phyloP scores from a whole-genome alignment of 768 basidiomycete genomes.

The Pulveroboletus sp. region DNA sequence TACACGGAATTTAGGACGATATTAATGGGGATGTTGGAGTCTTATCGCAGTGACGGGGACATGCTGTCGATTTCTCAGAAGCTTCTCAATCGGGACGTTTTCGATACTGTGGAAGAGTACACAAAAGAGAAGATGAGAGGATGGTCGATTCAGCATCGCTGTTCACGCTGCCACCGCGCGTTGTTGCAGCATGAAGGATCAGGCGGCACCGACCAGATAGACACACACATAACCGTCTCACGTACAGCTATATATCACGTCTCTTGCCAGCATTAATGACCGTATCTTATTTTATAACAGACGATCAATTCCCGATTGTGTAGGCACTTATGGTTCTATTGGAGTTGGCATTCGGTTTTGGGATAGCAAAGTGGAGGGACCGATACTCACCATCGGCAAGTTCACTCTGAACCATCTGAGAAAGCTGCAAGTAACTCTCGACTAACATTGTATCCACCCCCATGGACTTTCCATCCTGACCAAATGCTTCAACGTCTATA shows the following conservation, averaged over 20 bases:
- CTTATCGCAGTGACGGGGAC: slow-evolving; percentile 89
- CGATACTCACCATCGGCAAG: slow-evolving; percentile 30
- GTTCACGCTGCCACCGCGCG: slow-evolving; percentile 49
- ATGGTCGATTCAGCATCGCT: slow-evolving; percentile 52
- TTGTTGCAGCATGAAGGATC: slow-evolving; percentile 29
- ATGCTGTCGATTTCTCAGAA: slow-evolving; percentile 81
- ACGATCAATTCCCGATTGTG: neutral
- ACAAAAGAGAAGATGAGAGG: slow-evolving; percentile 54
- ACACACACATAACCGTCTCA: slow-evolving; percentile 41
- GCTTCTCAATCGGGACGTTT: slow-evolving; percentile 77
- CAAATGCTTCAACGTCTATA: slow-evolving; percentile 81
- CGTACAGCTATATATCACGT: slow-evolving; percentile 60
- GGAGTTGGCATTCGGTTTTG: neutral
- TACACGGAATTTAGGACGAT: slow-evolving; percentile 92
- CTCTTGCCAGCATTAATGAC: slow-evolving; percentile 32
- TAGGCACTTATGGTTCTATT: slow-evolving; percentile 10
- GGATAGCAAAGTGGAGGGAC: neutral
- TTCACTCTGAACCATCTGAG: slow-evolving; percentile 53
- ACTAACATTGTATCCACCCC: slow-evolving; percentile 57
- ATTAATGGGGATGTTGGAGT: slow-evolving; percentile 91
- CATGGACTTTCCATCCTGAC: slow-evolving; percentile 65
- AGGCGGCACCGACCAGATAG: slow-evolving; percentile 14
- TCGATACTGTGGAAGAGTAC: slow-evolving; percentile 61
- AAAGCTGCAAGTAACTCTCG: slow-evolving; percentile 50
- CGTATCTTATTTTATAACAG: slow-evolving; percentile 5